phyloP scores from a whole-genome alignment of 345 rosid species.

The Ceriops decandra region DNA sequence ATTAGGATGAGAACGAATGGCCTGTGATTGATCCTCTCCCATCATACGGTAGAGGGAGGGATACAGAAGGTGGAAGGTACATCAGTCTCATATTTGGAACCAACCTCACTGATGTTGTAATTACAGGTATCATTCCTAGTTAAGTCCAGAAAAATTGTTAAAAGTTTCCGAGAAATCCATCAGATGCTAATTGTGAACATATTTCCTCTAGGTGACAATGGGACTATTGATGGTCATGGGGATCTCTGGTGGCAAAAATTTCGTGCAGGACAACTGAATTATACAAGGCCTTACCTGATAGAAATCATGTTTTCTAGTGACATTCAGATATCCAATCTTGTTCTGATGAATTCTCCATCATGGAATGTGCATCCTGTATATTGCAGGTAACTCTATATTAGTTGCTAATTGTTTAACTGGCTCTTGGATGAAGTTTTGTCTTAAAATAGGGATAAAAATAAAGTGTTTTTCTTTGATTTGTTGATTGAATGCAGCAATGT shows the following conservation, averaged over 20 bases:
- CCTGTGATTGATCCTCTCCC: slow-evolving; percentile 42
- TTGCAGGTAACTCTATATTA: slow-evolving; percentile 24
- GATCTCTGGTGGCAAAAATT: slow-evolving; percentile 42
- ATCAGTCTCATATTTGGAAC: slow-evolving; percentile 45
- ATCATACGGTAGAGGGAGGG: slow-evolving; percentile 50
- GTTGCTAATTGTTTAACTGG: not conserved
- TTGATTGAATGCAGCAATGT: slow-evolving; percentile 19
- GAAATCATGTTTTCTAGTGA: slow-evolving; percentile 37
- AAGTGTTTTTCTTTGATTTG: not conserved
- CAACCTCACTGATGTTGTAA: slow-evolving; percentile 42
- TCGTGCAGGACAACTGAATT: slow-evolving; percentile 22
- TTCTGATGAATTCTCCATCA: slow-evolving; percentile 41
- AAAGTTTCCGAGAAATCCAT: not conserved
- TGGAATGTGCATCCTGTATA: slow-evolving; percentile 52
- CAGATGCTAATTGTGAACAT: not conserved
- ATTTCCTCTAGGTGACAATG: slow-evolving; percentile 33
- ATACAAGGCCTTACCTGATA: slow-evolving; percentile 46
- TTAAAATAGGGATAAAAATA: not conserved
- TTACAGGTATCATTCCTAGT: slow-evolving; percentile 28
- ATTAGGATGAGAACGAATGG: slow-evolving; percentile 35
- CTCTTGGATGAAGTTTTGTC: not conserved
- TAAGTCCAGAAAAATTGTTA: not conserved
- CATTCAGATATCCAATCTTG: slow-evolving; percentile 40
- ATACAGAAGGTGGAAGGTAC: slow-evolving; percentile 40
- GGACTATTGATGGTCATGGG: slow-evolving; percentile 50